Conservation (phyloP, 768 basidiomycete genomes). For the Mycena haematopus region DNA sequence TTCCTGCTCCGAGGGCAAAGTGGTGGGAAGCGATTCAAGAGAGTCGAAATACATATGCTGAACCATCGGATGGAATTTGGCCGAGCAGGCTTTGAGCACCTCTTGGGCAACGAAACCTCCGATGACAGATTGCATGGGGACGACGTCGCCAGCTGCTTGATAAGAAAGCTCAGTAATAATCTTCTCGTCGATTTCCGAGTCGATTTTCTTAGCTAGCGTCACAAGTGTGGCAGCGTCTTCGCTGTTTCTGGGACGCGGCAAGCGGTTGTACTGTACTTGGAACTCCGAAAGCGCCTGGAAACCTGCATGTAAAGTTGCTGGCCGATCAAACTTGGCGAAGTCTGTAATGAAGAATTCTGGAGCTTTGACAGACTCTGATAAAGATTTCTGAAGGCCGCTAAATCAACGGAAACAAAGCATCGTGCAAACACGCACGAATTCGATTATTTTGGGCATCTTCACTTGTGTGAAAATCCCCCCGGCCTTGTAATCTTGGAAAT, state of each 20-base stretch:
- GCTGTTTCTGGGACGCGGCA: constrained; percentile 84
- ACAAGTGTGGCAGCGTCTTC: constrained; percentile 81
- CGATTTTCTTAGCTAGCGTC: constrained; percentile 77
- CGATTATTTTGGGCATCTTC: constrained; percentile 96
- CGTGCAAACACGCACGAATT: constrained; percentile 72
- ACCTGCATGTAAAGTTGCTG: constrained; percentile 86
- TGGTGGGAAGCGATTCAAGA: constrained; percentile 86
- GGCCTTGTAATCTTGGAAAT: constrained; percentile 74
- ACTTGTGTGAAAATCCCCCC: constrained; percentile 98
- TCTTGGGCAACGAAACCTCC: constrained; percentile 99
- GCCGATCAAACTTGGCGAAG: constrained; percentile 96
- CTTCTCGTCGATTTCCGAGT: constrained; percentile 81
- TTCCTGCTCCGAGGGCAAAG: constrained; percentile 80
- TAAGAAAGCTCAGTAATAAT: constrained; percentile 84
- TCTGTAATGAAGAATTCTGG: constrained; percentile 96
- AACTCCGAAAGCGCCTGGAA: constrained; percentile 94
- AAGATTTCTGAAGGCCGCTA: constrained; percentile 74
- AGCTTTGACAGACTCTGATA: constrained; percentile 78
- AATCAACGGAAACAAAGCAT: constrained; percentile 10
- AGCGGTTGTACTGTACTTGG: constrained; percentile 61
- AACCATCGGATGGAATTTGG: constrained; percentile 96
- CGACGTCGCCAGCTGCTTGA: constrained; percentile 89
- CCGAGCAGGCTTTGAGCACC: constrained; percentile 94
- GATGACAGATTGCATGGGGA: constrained; percentile 91
- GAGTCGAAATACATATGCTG: constrained; percentile 98